Conservation (phyloP, 2,329 filamentous ascomycete genomes). For the Aspergillus tubingensis region DNA sequence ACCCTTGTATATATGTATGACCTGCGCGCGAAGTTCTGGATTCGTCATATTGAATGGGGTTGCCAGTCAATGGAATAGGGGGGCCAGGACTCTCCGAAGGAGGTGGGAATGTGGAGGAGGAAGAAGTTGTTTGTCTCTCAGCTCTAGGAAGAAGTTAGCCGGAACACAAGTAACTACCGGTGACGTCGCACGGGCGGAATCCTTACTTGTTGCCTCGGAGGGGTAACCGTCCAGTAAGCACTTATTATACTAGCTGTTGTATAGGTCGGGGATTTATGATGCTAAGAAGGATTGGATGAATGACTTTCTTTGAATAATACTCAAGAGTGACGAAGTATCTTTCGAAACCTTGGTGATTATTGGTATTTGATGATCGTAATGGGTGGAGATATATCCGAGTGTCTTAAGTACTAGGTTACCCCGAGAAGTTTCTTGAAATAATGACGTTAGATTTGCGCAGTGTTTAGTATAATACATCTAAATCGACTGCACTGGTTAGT, state of each 20-base stretch:
- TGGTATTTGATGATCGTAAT: too few relatives aligned
- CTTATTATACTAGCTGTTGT: neutral
- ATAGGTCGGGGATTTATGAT: neutral
- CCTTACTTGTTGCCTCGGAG: neutral
- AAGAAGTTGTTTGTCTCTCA: conserved; percentile 10
- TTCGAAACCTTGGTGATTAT: too few relatives aligned
- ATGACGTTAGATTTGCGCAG: too few relatives aligned
- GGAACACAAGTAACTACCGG: neutral
- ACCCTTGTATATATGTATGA: conserved; percentile 90
- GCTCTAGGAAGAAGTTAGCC: neutral
- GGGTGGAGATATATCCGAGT: too few relatives aligned
- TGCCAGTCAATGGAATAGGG: neutral
- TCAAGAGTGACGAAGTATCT: too few relatives aligned
- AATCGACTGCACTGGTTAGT: too few relatives aligned
- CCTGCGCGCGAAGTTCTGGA: conserved; percentile 68
- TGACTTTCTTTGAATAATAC: too few relatives aligned
- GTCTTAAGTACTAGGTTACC: too few relatives aligned
- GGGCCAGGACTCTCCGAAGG: neutral
- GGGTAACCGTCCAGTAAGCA: neutral
- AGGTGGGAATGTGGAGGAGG: neutral
- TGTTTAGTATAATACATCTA: too few relatives aligned
- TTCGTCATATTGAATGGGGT: conserved; percentile 45
- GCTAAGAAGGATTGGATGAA: too few relatives aligned
- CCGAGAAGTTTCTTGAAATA: too few relatives aligned
- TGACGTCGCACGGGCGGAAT: conserved; percentile 12